Percentiles rank a stretch among this genome's conserved stretches.
These are phyloP conservation scores for Linderina pennispora DNA, from an alignment of 192 early-diverging fungal genomes.

Conservation along the genomic window DNA sequence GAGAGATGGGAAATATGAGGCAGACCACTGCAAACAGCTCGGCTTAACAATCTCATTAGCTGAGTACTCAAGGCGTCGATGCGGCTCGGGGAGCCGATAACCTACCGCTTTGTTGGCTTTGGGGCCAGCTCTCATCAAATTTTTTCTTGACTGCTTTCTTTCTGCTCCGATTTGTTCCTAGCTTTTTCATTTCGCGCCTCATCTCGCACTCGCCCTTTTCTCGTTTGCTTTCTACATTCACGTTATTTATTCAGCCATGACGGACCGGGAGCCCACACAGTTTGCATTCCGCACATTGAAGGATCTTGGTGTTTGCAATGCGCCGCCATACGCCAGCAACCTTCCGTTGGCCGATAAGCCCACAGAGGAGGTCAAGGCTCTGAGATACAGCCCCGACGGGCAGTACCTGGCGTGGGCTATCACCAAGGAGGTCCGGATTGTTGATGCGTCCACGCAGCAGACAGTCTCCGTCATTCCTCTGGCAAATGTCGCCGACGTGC, in stretches of 20 bases:
- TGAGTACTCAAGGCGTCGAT: too few relatives aligned
- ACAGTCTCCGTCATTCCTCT: slow-evolving; percentile 58
- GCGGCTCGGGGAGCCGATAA: too few relatives aligned
- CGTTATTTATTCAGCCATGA: slow-evolving; percentile 19
- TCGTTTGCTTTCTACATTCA: too few relatives aligned
- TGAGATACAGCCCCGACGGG: slow-evolving; percentile 71
- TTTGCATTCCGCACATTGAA: slow-evolving; percentile 42
- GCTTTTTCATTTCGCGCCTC: slow-evolving; percentile 1
- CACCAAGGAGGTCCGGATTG: slow-evolving; percentile 56
- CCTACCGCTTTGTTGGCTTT: too few relatives aligned
- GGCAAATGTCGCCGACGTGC: slow-evolving; percentile 72
- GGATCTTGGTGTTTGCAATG: slow-evolving; percentile 34
- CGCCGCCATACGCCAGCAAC: slow-evolving; percentile 16
- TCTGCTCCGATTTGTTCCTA: too few relatives aligned
- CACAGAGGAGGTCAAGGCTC: slow-evolving; percentile 16
- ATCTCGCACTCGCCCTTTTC: too few relatives aligned
- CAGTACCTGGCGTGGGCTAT: slow-evolving; percentile 61
- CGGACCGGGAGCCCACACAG: slow-evolving; percentile 22
- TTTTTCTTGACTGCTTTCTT: too few relatives aligned
- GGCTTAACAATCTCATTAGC: too few relatives aligned
- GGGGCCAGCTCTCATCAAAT: too few relatives aligned
- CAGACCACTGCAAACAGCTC: too few relatives aligned
- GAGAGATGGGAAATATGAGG: too few relatives aligned
- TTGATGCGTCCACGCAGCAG: slow-evolving; percentile 59
- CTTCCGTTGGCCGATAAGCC: slow-evolving; percentile 18